Conservation (phyloP, 2,329 filamentous ascomycete species). For the Emmonsia crescens region DNA sequence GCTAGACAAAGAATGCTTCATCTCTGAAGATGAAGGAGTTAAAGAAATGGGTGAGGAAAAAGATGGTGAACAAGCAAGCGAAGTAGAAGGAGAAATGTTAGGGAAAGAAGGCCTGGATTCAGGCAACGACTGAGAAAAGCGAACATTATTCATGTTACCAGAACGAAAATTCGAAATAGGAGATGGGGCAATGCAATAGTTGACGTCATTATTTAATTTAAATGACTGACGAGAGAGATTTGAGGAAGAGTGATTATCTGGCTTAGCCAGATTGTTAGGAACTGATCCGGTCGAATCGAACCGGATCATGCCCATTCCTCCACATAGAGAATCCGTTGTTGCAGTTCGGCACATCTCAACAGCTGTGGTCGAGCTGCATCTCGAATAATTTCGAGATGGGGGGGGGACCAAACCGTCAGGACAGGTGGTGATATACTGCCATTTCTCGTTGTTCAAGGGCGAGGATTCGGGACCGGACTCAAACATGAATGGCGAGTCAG, state of each 20-base stretch:
- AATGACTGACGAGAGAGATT: slow-evolving; percentile 21
- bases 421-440: slow-evolving; percentile 15
- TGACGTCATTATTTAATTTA: slow-evolving; percentile 19
- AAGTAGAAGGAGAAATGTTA: slow-evolving; percentile 26
- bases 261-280: slow-evolving; percentile 15
- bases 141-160: slow-evolving; percentile 21
- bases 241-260: slow-evolving; percentile 17
- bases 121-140: slow-evolving; percentile 21
- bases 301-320: slow-evolving; percentile 35
- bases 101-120: slow-evolving; percentile 24
- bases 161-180: slow-evolving; percentile 17
- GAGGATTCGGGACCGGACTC: background rate
- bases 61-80: slow-evolving; percentile 20
- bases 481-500: background rate
- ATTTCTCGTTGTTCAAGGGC: slow-evolving; percentile 11
- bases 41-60: slow-evolving; percentile 25
- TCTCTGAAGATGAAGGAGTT: slow-evolving; percentile 35
- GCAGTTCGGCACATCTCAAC: slow-evolving; percentile 36
- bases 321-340: slow-evolving; percentile 36
- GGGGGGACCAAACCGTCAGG: slow-evolving; percentile 13
- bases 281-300: slow-evolving; percentile 31
- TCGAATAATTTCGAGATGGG: slow-evolving; percentile 9
- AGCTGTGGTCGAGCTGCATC: slow-evolving; percentile 19
- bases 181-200: slow-evolving; percentile 18
- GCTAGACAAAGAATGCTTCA: slow-evolving; percentile 40